These are phyloP conservation scores for Stagonosporopsis chrysanthemi DNA, from an alignment of 2,329 filamentous ascomycete genomes.

Conservation along the genomic window DNA sequence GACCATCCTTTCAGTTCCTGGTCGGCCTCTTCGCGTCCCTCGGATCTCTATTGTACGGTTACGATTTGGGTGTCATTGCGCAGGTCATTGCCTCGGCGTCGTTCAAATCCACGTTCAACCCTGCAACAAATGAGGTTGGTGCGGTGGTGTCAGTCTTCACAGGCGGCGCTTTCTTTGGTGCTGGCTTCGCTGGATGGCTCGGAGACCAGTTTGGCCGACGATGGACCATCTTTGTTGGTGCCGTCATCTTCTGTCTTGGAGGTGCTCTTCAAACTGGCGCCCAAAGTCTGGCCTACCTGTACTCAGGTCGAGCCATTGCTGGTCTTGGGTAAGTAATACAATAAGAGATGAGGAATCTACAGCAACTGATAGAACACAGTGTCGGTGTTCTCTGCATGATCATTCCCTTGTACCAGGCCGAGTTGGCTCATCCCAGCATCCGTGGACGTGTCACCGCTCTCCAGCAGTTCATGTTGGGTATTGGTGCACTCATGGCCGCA, in stretches of 20 bases:
- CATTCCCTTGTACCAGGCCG: constrained; percentile 77
- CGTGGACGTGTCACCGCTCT: constrained; percentile 76
- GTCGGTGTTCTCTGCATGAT: constrained; percentile 70
- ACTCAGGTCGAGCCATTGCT: constrained; percentile 73
- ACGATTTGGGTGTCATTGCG: constrained; percentile 67
- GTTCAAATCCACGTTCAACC: constrained; percentile 53
- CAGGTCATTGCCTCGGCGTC: constrained; percentile 60
- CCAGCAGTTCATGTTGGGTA: constrained; percentile 83
- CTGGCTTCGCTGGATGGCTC: constrained; percentile 67
- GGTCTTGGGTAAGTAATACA: constrained; percentile 64
- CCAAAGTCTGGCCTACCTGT: constrained; percentile 66
- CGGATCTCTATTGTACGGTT: constrained; percentile 66
- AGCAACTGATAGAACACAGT: constrained; percentile 40
- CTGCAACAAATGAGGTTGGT: constrained; percentile 60
- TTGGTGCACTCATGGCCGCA: constrained; percentile 74
- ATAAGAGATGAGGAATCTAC: not conserved
- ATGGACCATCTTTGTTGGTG: constrained; percentile 75
- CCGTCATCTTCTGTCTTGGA: constrained; percentile 74
- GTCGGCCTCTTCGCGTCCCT: constrained; percentile 66
- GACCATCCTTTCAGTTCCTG: constrained; percentile 56
- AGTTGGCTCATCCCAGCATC: constrained; percentile 79
- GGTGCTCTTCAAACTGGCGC: constrained; percentile 78
- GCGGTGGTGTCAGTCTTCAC: constrained; percentile 82
- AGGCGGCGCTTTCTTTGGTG: constrained; percentile 75
- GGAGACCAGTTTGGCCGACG: constrained; percentile 73